Conservation (phyloP, 2,329 filamentous ascomycete genomes). For the Xylariales sp. region DNA sequence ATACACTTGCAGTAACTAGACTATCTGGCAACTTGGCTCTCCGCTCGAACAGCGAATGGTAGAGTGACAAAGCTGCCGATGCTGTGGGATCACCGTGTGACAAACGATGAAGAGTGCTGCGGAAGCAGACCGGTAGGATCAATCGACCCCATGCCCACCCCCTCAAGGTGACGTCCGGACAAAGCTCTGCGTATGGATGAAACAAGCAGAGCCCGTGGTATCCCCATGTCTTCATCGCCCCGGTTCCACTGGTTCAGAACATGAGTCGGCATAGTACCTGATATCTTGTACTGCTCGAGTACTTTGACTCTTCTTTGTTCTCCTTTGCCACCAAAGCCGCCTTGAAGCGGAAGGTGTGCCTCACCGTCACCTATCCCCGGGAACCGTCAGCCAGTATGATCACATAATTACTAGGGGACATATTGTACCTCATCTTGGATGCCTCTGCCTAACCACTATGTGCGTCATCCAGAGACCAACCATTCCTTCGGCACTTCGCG, state of each 20-base stretch:
- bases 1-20: background rate
- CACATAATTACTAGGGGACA: background rate
- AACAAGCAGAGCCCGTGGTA: background rate
- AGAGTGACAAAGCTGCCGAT: background rate
- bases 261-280: background rate
- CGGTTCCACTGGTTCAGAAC: too few relatives aligned
- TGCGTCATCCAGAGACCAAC: background rate
- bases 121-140: background rate
- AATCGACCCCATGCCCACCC: background rate
- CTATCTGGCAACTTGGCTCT: background rate
- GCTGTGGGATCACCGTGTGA: background rate
- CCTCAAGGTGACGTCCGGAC: background rate
- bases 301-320: background rate
- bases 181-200: constrained; percentile 1
- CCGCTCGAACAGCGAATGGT: background rate
- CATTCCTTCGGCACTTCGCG: background rate
- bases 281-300: constrained; percentile 1
- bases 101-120: background rate
- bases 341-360: background rate
- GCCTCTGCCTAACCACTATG: background rate
- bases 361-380: too few relatives aligned
- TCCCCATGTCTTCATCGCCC: too few relatives aligned
- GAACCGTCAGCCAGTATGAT: too few relatives aligned
- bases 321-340: constrained; percentile 1
- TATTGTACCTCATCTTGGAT: background rate